These are phyloP conservation scores for Kluyveromyces aestuarii DNA, from an alignment of 805 yeast genomes.

Conservation along the genomic window DNA sequence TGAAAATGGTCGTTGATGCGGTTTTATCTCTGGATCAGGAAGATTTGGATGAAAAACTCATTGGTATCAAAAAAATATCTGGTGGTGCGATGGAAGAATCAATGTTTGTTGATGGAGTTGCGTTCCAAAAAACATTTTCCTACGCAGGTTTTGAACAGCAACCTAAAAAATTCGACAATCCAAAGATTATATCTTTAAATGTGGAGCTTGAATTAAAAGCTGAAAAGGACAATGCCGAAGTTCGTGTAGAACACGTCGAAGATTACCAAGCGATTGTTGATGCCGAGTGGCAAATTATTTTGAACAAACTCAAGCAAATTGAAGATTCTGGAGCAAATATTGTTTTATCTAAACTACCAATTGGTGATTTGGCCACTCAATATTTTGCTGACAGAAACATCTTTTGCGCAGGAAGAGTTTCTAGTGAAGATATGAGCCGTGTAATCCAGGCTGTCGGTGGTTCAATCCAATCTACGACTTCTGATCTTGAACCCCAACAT, in stretches of 20 bases:
- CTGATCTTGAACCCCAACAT: slow-evolving; percentile 59
- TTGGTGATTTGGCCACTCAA: slow-evolving; percentile 98
- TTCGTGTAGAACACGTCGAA: slow-evolving; percentile 83
- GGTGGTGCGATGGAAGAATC: slow-evolving; percentile 98
- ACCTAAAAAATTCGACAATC: slow-evolving; percentile 74
- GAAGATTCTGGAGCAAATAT: slow-evolving; percentile 83
- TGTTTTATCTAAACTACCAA: slow-evolving; percentile 88
- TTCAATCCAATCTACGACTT: slow-evolving; percentile 65
- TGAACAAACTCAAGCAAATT: slow-evolving; percentile 76
- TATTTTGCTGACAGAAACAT: slow-evolving; percentile 92
- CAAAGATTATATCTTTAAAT: slow-evolving; percentile 76
- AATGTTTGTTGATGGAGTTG: slow-evolving; percentile 83
- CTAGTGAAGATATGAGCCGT: slow-evolving; percentile 83
- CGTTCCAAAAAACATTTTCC: slow-evolving; percentile 92
- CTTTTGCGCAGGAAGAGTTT: slow-evolving; percentile 95
- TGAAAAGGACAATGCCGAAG: slow-evolving; percentile 98
- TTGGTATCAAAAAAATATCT: slow-evolving; percentile 89
- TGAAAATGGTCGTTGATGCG: slow-evolving; percentile 95
- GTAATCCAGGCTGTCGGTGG: slow-evolving; percentile 95
- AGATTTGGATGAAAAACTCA: slow-evolving; percentile 79
- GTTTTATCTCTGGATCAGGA: slow-evolving; percentile 78
- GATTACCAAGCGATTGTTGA: slow-evolving; percentile 96
- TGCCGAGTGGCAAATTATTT: slow-evolving; percentile 97
- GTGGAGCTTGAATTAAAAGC: slow-evolving; percentile 96
- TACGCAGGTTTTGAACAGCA: slow-evolving; percentile 99